These are phyloP conservation scores for Spiromastix sp. DNA, from an alignment of 2,329 filamentous ascomycete species.

Conservation along the genomic window DNA sequence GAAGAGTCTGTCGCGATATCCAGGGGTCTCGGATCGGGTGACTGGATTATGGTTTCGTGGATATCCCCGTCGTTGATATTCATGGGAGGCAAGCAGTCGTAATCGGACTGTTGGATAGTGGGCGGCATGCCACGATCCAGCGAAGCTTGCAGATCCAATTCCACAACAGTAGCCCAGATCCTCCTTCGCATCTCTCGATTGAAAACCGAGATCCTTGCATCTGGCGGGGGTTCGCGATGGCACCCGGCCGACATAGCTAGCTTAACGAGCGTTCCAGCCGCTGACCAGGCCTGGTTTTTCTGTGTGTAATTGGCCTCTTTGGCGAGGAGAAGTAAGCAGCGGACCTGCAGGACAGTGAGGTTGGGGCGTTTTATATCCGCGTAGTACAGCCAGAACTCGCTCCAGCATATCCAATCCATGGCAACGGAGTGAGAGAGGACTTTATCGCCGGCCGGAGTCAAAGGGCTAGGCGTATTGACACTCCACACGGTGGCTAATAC, in stretches of 20 bases:
- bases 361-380: constrained; percentile 51
- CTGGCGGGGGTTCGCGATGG: constrained; percentile 31
- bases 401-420: constrained; percentile 73
- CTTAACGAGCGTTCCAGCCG: constrained; percentile 40
- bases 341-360: constrained; percentile 40
- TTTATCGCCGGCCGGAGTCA: constrained; percentile 4
- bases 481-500: constrained; percentile 30
- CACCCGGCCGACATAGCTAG: constrained; percentile 44
- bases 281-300: constrained; percentile 44
- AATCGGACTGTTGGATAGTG: constrained; percentile 31
- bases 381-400: constrained; percentile 76
- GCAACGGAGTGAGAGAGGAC: constrained; percentile 17
- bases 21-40: constrained; percentile 20
- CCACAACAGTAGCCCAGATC: constrained; percentile 47
- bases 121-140: constrained; percentile 47
- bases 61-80: constrained; percentile 44
- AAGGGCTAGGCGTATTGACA: constrained; percentile 4
- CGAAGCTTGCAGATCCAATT: constrained; percentile 46
- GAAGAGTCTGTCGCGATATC: constrained; percentile 28
- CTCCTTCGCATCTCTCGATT: constrained; percentile 41
- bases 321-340: constrained; percentile 41
- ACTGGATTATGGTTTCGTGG: constrained; percentile 20
- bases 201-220: constrained; percentile 26
- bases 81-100: constrained; percentile 39
- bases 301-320: constrained; percentile 42